Conservation (phyloP, 2,329 filamentous ascomycete genomes). For the Ascochyta koolunga region DNA sequence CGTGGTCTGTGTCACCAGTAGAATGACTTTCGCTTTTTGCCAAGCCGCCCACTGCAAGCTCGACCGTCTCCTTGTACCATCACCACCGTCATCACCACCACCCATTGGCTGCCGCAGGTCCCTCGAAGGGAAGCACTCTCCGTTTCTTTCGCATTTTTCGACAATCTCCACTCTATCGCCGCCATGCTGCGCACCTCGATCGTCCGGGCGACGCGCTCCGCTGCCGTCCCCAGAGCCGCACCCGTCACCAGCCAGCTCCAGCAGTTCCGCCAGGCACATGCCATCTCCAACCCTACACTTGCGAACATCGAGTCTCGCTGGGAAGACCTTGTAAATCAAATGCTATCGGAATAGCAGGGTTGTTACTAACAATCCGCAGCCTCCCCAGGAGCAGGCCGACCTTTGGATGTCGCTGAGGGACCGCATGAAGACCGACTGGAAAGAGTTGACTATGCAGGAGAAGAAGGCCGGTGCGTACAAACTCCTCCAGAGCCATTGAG, state of each 20-base stretch:
- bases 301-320: conserved; percentile 99
- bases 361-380: conserved; percentile 5
- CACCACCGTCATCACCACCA: conserved; percentile 42
- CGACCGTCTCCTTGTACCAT: conserved; percentile 30
- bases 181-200: conserved; percentile 50
- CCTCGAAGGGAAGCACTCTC: conserved; percentile 43
- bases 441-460: conserved; percentile 91
- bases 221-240: conserved; percentile 40
- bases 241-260: conserved; percentile 53
- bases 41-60: conserved; percentile 19
- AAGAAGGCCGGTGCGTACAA: conserved; percentile 94
- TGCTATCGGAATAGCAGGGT: neutral
- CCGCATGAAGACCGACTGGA: conserved; percentile 98
- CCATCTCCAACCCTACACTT: conserved; percentile 96
- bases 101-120: conserved; percentile 46
- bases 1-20: conserved; percentile 15
- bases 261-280: conserved; percentile 74
- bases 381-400: conserved; percentile 98
- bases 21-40: conserved; percentile 22
- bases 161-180: conserved; percentile 48
- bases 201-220: conserved; percentile 46
- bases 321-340: conserved; percentile 70
- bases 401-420: conserved; percentile 98
- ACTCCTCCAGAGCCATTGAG: conserved; percentile 18
- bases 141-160: conserved; percentile 41